Evolutionary conservation across 2,329 filamentous ascomycete species (phyloP), one percentile per base, ranked within the genome.

Genomic region (Phaeosphaeriaceae sp.): DNA sequence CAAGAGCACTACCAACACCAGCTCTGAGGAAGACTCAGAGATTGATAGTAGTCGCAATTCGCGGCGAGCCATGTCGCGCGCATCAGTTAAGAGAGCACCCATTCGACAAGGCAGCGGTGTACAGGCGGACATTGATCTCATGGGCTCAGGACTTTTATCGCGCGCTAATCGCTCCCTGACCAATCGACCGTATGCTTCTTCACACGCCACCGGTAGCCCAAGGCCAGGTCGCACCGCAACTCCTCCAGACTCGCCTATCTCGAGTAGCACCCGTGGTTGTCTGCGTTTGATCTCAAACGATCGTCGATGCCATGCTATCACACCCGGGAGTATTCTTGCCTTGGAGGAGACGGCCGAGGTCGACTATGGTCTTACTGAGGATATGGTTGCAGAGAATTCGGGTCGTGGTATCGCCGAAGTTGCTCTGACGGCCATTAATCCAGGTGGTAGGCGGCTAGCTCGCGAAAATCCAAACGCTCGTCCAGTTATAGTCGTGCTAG

Each of bases 321-420:
- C 80, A 36, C 84, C 93, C 5, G 78, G 94, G 32, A 91, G 96
- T 67, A 94, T 97, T 84, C 83, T 96, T 21, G 93, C 94, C 54
- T 83, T 97, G 1, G 94, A 97, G 74, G 92, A 94, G 64, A 89
- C 95, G 47, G 92, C 92, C 0, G 87, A 92, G 51, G 88, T 90
- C 34, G 92, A 97, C 59, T 84, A 95, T 48, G 92, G 92, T 4
- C 80, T 97, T 38, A 89, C 87, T 0, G 91, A 96, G 68, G 90
- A 94, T 44, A 87, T 97, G 72, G 90, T 97, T 78, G 87, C 90
- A 0, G 94, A 97, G 67, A 97, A 93, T 67, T 89, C 92, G 1
- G 93, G 90, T 15, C 85, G 93, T 20, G 90, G 91, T 35, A 90
- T 97, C 53, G 92, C 92, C 4, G 88, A 96, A 74, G 88, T 92